Evolutionary conservation across 352 stramenopile species (phyloP), one percentile per base, ranked within the genome.

Genomic region (Thraustochytrium sp.): DNA sequence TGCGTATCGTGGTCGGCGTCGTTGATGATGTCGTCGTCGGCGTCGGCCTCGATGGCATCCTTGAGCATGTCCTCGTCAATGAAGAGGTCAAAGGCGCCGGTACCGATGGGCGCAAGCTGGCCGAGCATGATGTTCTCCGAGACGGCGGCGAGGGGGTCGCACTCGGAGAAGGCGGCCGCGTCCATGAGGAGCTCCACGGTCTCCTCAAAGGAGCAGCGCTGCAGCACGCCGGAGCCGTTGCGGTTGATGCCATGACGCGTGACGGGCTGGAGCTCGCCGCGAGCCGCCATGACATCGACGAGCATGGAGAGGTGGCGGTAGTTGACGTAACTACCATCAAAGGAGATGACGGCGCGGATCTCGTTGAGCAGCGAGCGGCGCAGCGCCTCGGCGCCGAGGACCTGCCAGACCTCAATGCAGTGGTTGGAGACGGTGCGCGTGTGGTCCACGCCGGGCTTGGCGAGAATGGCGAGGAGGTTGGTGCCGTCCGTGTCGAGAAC

Each of bases 151-250:
- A 99, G 87, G 51, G 96, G 92, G 88, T 99, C 97, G 78, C 94
- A 92, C 86, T 99, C 96, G 9, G 94, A 94, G 88, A 98, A 99
- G 82, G 97, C 92, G 29, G 97, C 97, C 56, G 97, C 95, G 87
- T 99, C 95, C 93, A 99, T 99, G 31, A 99, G 89, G 90, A 99
- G 98, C 86, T 99, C 97, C 38, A 99, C 96, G 13, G 97, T 99
- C 90, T 99, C 97, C 89, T 99, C 97, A 86, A 99, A 99, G 44
- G 96, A 99, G 85, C 94, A 97, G 46, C 96, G 93, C 46, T 99
- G 91, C 36, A 99, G 89, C n/a, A 96, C 96, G 26, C 96, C 96
- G 82, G 94, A 97, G 86, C 99, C 97, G 78, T 98, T 95, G 65
- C 96, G 94, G 88, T 99, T 99, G 86, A 99, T 99, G 72, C 97